A percentile compares a stretch with the other conserved stretches of the same genome.
Conservation (phyloP, 345 rosid genomes). For the Lumnitzera littorea region DNA sequence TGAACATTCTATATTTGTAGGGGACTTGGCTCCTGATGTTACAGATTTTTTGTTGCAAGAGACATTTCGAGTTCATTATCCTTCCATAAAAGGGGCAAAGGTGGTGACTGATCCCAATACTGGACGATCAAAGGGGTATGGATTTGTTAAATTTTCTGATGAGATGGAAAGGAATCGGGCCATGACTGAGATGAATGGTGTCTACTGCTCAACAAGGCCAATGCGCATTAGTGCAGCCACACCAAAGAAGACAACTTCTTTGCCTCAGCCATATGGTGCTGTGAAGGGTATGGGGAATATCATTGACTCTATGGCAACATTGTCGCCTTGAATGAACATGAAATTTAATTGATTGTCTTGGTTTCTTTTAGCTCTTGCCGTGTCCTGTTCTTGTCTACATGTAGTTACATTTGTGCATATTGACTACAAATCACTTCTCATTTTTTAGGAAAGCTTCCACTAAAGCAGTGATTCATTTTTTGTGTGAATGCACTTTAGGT, state of each 20-base stretch:
- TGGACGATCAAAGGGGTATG: conserved; percentile 98
- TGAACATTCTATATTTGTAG: conserved; percentile 95
- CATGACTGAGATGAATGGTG: conserved; percentile 93
- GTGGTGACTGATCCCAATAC: conserved; percentile 95
- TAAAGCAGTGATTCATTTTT: too few species aligned
- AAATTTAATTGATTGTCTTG: neutral
- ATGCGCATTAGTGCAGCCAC: conserved; percentile 95
- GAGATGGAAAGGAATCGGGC: conserved; percentile 90
- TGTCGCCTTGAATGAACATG: neutral
- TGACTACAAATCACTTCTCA: too few species aligned
- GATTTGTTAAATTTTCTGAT: conserved; percentile 86
- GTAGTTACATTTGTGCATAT: too few species aligned
- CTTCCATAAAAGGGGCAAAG: conserved; percentile 96
- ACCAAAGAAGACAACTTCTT: conserved; percentile 59
- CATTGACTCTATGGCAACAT: neutral
- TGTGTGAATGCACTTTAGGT: too few species aligned
- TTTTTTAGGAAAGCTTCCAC: too few species aligned
- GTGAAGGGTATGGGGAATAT: conserved; percentile 41
- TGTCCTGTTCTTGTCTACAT: too few species aligned
- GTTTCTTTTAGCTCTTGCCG: too few species aligned
- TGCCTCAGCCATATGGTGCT: conserved; percentile 58
- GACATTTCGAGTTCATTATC: conserved; percentile 74
- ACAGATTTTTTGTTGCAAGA: conserved; percentile 91
- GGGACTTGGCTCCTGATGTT: conserved; percentile 91
- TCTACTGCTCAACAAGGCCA: conserved; percentile 81